Evolutionary conservation across 75 land plant genomes (phyloP), one percentile per base, ranked within the genome.

Genomic region (Larix kaempferi): DNA sequence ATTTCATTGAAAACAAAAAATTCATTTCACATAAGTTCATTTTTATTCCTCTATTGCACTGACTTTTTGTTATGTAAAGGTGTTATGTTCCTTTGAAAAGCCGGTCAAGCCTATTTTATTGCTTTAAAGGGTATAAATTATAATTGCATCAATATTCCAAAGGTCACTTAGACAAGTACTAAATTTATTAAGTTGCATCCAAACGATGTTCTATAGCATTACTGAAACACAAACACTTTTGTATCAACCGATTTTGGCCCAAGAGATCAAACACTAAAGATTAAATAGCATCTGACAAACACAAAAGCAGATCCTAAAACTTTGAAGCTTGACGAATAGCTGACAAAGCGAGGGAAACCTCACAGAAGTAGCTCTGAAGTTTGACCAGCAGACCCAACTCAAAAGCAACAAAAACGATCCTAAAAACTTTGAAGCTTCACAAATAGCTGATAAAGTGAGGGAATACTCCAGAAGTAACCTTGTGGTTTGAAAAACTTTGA

Each of bases 41-140:
- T 33, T 44, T 33, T 65, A 65, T 65, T 65, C 69, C 35, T 65
- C 69, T 65, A 65, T 33, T 29, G 17, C 69, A 69, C 7, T 21
- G 23, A 12, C 44, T 69, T 69, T n/a, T 11, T 22, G 21, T 69
- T 7, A 39, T 69, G 23, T 11, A 69, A 67, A 14, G 49, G 49
- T n/a, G 12, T 0, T 21, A 21, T 69, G 8, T 39, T 69, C 22
- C 22, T 21, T 69, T 69, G 44, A 49, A n/a, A 69, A 37, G 22
- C 19, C 37, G 39, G 52, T 69, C 21, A 41, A 37, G 39, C 44
- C 52, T 41, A 41, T 8, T 41, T 69, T 69, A 69, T 23, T 19
- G 22, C 52, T n/a, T 41, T n/a, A 39, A 39, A 41, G 49, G 52
- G 41, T 41, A 37, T 44, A 21, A 39, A 1, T 16, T 41, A 37